Conservation (phyloP, 495 filamentous ascomycete species). For the Penicillium cataractarum region DNA sequence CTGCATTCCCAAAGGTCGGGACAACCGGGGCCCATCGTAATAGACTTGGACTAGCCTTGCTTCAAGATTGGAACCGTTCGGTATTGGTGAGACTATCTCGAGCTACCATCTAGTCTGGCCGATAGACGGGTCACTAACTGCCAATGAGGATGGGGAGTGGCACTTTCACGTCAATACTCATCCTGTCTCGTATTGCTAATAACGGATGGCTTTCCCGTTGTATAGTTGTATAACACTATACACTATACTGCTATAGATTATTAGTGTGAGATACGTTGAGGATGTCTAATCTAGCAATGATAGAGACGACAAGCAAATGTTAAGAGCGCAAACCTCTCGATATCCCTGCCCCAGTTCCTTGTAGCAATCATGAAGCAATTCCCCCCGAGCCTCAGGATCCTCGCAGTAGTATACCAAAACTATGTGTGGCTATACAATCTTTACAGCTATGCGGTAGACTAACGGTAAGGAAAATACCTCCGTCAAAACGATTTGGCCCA, state of each 20-base stretch:
- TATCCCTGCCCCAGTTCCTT: too few relatives aligned
- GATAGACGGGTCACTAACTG: background rate
- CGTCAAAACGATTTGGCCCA: conserved; percentile 1
- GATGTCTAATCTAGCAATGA: too few relatives aligned
- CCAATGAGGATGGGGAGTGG: background rate
- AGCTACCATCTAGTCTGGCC: conserved; percentile 4
- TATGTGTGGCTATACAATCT: background rate
- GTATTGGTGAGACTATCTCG: conserved; percentile 1
- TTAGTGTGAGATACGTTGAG: too few relatives aligned
- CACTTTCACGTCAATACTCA: background rate
- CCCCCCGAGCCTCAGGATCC: background rate
- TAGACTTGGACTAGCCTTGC: conserved; percentile 12
- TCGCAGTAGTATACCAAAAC: background rate
- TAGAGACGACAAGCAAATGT: background rate
- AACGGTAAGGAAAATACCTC: conserved; percentile 20
- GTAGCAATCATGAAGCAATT: too few relatives aligned
- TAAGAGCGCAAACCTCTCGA: too few relatives aligned
- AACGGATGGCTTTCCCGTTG: background rate
- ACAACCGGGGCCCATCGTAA: conserved; percentile 15
- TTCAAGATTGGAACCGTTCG: background rate
- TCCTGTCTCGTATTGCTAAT: background rate
- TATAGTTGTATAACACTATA: background rate
- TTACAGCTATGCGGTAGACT: background rate
- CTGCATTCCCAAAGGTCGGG: conserved; percentile 19
- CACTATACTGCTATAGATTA: too few relatives aligned